Base-by-base conservation (phyloP, 768 basidiomycete species). In the Podaxis sp. region DNA sequence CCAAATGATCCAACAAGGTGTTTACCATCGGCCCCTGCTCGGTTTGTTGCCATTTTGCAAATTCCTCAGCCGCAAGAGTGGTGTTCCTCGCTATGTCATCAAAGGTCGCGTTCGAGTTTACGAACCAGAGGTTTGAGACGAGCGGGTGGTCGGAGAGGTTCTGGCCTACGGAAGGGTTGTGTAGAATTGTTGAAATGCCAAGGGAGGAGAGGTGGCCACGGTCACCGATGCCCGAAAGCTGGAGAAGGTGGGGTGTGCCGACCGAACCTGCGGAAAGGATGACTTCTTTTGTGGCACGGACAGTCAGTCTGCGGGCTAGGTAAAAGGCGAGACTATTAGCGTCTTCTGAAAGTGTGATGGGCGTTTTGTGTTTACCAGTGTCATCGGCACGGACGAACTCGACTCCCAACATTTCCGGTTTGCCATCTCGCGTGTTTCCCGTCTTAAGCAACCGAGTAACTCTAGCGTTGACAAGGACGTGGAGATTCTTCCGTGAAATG, bases 361-460 rank as follows among this genome's bases (percentile, higher is more conserved):
- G 0, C 8, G 7, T 8, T n/a, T 46, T 7, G 9, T 19, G 11
- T 17, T n/a, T 56, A 63, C 53, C 30, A 36, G 1, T 36, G 13
- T 51, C 36, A 9, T 9, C 6, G 17, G 4, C 22, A 36, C 52
- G 17, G 5, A 56, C 51, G 24, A 64, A 39, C 40, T 64, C 63
- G 19, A 64, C 49, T 1, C 36, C 52, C 7, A 72, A 66, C 17
- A 75, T 66, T 19, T 71, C 68, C 2, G 75, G 73, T 2, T 71
- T 73, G 1, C 68, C 71, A 36, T 75, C 59, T 3, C 67, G 58
- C n/a, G 75, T 73, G 2, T 71, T 69, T 1, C 73, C 74, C 6
- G 69, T 68, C n/a, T 64, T 48, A 5, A 72, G 24, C 2, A 72
- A 44, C 1, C 69, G 67, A 7, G 71, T 70, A 3, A 69, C 73